These are phyloP conservation scores for Suillus plorans DNA, from an alignment of 768 basidiomycete genomes.

Conservation along the genomic window DNA sequence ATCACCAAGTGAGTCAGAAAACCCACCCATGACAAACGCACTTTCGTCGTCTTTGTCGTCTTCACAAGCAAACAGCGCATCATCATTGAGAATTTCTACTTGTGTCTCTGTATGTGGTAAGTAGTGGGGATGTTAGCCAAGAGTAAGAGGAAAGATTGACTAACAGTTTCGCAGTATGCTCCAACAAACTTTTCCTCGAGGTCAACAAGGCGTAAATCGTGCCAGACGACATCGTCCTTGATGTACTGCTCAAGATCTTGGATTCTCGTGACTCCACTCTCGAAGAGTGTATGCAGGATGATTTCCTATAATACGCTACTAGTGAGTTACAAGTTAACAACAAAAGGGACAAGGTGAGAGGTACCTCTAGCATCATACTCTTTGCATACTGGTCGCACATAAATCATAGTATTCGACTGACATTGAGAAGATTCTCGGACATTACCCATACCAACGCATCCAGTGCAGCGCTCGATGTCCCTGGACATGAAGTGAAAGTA, in stretches of 20 bases:
- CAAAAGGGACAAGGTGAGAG: slow-evolving; percentile 15
- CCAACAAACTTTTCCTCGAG: slow-evolving; percentile 84
- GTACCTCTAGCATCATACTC: slow-evolving; percentile 84
- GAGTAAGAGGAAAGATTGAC: slow-evolving; percentile 24
- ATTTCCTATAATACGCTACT: slow-evolving; percentile 67
- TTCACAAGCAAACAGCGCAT: slow-evolving; percentile 50
- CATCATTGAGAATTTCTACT: slow-evolving; percentile 48
- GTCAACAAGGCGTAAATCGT: slow-evolving; percentile 73
- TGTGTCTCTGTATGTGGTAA: slow-evolving; percentile 28
- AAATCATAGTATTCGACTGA: slow-evolving; percentile 84
- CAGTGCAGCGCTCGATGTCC: slow-evolving; percentile 69
- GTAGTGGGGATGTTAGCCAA: neutral
- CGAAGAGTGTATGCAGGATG: slow-evolving; percentile 85
- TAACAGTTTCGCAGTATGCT: slow-evolving; percentile 78
- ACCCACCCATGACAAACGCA: slow-evolving; percentile 78
- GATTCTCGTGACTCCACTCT: slow-evolving; percentile 78
- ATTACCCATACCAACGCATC: slow-evolving; percentile 77
- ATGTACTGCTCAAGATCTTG: slow-evolving; percentile 85
- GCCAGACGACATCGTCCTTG: slow-evolving; percentile 82
- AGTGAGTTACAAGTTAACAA: slow-evolving; percentile 8
- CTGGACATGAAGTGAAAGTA: slow-evolving; percentile 33
- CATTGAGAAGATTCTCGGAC: slow-evolving; percentile 78
- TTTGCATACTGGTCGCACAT: slow-evolving; percentile 77
- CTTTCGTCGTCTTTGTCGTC: slow-evolving; percentile 65
- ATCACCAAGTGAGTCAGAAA: slow-evolving; percentile 84